Conservation (phyloP, 169 alveolate genomes). For the Plasmodium blacklocki region DNA sequence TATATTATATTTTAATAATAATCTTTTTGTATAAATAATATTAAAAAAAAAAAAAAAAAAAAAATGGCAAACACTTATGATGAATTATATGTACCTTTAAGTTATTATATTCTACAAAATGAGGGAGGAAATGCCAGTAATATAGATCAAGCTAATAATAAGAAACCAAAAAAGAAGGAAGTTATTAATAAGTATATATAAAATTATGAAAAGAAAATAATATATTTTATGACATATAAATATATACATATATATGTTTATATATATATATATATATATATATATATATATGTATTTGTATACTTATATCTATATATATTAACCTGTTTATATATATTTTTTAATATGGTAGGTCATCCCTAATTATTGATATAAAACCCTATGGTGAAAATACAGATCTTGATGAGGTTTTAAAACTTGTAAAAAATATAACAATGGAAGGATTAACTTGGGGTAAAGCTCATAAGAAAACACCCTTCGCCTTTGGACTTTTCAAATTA, state of each 20-base stretch:
- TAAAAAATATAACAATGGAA: constrained; percentile 84
- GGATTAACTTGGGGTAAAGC: constrained; percentile 91
- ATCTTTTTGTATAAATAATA: too few relatives aligned
- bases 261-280: background rate
- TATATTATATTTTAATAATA: too few relatives aligned
- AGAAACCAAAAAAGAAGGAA: constrained; percentile 70
- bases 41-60: background rate
- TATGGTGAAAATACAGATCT: constrained; percentile 86
- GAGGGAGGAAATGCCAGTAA: constrained; percentile 74
- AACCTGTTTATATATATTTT: background rate
- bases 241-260: background rate
- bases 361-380: constrained; percentile 90
- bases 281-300: background rate
- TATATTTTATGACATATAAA: background rate
- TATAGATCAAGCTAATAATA: constrained; percentile 46
- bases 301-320: background rate
- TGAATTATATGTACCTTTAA: constrained; percentile 63
- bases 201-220: constrained; percentile 21
- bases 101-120: constrained; percentile 62
- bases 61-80: constrained; percentile 74
- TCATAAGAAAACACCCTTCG: constrained; percentile 88
- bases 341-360: constrained; percentile 83
- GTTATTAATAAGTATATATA: constrained; percentile 73
- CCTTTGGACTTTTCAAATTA: constrained; percentile 88
- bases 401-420: constrained; percentile 85